phyloP scores from a whole-genome alignment of 129 eudicot genomes.

The Centaurea solstitialis region DNA sequence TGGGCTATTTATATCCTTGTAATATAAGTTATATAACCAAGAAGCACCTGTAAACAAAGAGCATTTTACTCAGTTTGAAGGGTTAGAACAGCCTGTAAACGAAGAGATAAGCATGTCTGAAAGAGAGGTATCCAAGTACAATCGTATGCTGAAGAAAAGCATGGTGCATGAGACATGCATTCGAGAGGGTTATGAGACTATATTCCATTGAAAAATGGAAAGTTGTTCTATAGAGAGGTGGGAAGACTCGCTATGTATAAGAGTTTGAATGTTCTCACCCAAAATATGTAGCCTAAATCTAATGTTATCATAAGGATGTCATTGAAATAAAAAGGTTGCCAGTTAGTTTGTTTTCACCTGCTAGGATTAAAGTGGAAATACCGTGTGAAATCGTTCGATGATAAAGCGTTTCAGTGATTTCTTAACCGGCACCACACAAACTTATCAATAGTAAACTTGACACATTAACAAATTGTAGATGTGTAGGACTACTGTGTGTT shows the following conservation, averaged over 20 bases:
- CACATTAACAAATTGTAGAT: too few species aligned
- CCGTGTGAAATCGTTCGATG: not conserved
- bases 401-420: not conserved
- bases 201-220: not conserved
- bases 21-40: not conserved
- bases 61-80: not conserved
- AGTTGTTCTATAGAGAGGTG: not conserved
- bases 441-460: not conserved
- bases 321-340: not conserved
- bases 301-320: not conserved
- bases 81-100: not conserved
- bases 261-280: not conserved
- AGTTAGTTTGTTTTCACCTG: not conserved
- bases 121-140: not conserved
- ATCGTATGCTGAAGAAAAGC: too few species aligned
- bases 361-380: not conserved
- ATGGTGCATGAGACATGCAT: not conserved
- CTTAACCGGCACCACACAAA: not conserved
- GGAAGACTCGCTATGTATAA: not conserved
- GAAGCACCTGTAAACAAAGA: slow-evolving; percentile 30
- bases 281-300: not conserved
- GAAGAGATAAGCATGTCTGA: not conserved
- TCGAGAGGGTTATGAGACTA: not conserved
- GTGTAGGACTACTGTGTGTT: too few species aligned
- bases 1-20: slow-evolving; percentile 5